Evolutionary conservation across 805 yeast genomes (phyloP).

Genomic region (Saturnispora sekii): DNA sequence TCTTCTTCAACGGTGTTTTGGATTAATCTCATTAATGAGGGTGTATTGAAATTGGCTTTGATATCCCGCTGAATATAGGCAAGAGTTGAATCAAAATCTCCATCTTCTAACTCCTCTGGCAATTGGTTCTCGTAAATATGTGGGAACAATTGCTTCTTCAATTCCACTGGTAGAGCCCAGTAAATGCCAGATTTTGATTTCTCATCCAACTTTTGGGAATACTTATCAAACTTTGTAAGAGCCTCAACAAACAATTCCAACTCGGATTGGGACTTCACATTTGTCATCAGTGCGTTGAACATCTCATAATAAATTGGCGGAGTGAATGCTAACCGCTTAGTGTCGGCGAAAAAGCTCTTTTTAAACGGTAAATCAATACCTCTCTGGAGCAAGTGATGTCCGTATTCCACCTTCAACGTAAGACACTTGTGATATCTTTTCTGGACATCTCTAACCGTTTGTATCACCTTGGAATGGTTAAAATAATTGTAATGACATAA

Average conservation of each 20-base stretch:
- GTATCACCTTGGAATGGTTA: neutral
- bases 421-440: conserved; percentile 1
- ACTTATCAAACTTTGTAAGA: neutral
- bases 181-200: neutral
- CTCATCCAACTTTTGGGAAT: conserved; percentile 1
- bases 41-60: neutral
- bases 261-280: neutral
- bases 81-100: neutral
- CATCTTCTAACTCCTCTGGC: neutral
- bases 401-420: neutral
- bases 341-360: neutral
- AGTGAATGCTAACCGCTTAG: neutral
- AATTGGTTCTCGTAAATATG: neutral
- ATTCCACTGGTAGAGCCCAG: neutral
- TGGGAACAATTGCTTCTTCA: neutral
- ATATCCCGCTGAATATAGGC: neutral
- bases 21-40: conserved; percentile 1
- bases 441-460: neutral
- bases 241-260: neutral
- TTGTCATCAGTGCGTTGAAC: neutral
- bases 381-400: conserved; percentile 3
- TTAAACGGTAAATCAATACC: conserved; percentile 2
- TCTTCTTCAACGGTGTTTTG: conserved; percentile 8
- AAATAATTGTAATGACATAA: conserved; percentile 7
- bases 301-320: neutral